These are phyloP conservation scores for Yamadazyma kitorensis DNA, from an alignment of 805 yeast genomes.

Conservation along the genomic window DNA sequence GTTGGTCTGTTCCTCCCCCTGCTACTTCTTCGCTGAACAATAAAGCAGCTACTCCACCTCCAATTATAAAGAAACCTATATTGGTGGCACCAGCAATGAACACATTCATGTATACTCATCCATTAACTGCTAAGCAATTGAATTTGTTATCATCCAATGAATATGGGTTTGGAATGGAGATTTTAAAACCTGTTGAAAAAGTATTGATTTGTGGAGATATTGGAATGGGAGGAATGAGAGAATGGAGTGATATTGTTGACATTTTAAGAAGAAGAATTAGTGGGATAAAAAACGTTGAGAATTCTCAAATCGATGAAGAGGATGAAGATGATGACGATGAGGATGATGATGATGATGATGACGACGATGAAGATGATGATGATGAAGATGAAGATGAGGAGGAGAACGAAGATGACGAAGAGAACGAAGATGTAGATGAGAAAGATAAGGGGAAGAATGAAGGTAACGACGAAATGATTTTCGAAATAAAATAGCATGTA, in stretches of 20 bases:
- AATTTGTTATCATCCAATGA: conserved; percentile 29
- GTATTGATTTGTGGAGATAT: conserved; percentile 48
- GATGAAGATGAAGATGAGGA: conserved; percentile 39
- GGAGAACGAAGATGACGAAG: conserved; percentile 31
- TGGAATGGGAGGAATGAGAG: conserved; percentile 51
- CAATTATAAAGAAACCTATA: conserved; percentile 35
- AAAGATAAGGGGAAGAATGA: conserved; percentile 9
- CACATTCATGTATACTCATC: conserved; percentile 47
- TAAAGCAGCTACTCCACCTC: conserved; percentile 1
- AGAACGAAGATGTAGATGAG: conserved; percentile 15
- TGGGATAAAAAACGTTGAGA: conserved; percentile 23
- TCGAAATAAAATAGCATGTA: conserved; percentile 16
- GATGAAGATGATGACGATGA: conserved; percentile 34
- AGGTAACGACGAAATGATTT: conserved; percentile 20
- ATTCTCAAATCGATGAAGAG: conserved; percentile 19
- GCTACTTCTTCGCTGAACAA: not conserved
- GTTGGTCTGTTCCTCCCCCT: conserved; percentile 12
- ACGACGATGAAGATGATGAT: conserved; percentile 36
- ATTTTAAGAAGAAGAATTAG: conserved; percentile 35
- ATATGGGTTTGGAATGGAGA: conserved; percentile 41
- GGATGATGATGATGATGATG: conserved; percentile 37
- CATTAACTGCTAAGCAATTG: conserved; percentile 42
- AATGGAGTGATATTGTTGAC: conserved; percentile 46
- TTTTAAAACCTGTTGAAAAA: conserved; percentile 45
- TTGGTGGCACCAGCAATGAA: conserved; percentile 49